A percentile compares a stretch with the other conserved stretches of the same genome.
Evolutionary conservation across 352 stramenopile genomes (phyloP).

Genomic region (Labyrinthula sp.): DNA sequence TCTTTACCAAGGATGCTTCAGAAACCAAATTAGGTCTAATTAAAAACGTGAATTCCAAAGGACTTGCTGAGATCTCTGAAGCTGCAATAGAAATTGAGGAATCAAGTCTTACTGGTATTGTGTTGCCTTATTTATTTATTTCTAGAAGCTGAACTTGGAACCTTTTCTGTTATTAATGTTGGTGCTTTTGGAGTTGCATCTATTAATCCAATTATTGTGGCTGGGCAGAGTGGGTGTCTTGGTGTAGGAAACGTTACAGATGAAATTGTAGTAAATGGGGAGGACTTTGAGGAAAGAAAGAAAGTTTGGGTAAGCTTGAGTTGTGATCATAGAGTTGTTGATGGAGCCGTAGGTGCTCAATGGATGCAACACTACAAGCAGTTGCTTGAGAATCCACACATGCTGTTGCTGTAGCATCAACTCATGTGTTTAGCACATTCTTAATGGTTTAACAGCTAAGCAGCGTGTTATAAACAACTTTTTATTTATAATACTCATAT

Average conservation of each 20-base stretch:
- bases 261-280: conserved; percentile 61
- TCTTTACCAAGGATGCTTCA: conserved; percentile 37
- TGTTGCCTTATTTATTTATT: too few relatives aligned
- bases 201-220: conserved; percentile 70
- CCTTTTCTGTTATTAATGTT: conserved; percentile 85
- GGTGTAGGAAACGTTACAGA: conserved; percentile 77
- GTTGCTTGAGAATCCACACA: conserved; percentile 81
- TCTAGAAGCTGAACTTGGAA: conserved; percentile 49
- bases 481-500: too few relatives aligned
- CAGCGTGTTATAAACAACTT: too few relatives aligned
- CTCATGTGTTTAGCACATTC: too few relatives aligned
- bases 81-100: too few relatives aligned
- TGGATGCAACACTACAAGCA: conserved; percentile 85
- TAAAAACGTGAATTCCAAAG: conserved; percentile 36
- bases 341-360: conserved; percentile 80
- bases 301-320: conserved; percentile 82
- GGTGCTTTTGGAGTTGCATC: conserved; percentile 85
- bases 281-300: background rate
- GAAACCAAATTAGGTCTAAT: conserved; percentile 44
- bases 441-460: too few relatives aligned
- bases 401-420: conserved; percentile 89
- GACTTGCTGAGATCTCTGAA: conserved; percentile 40
- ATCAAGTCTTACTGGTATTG: too few relatives aligned
- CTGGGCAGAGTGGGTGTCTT: conserved; percentile 70
- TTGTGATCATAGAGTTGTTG: conserved; percentile 89